A percentile compares a stretch with the other conserved stretches of the same genome.
Evolutionary conservation across 106 monocot species (phyloP).

Genomic region (Dioscorea alata): DNA sequence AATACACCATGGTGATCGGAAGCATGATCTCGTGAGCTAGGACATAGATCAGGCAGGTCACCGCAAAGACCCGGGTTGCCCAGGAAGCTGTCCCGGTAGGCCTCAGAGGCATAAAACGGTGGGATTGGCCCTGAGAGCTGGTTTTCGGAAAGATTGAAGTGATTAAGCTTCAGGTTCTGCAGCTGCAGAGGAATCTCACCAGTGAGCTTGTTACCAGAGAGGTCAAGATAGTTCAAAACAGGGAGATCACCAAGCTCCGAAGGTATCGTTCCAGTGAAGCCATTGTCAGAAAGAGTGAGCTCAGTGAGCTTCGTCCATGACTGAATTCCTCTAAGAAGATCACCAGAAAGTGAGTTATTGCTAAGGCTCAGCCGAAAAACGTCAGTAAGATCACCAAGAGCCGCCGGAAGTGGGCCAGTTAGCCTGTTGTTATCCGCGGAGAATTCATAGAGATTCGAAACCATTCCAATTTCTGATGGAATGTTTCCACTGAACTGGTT

Average conservation of each 20-base stretch:
- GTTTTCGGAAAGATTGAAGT: slow-evolving; percentile 74
- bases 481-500: slow-evolving; percentile 52
- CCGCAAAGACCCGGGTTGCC: slow-evolving; percentile 71
- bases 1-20: slow-evolving; percentile 3
- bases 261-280: slow-evolving; percentile 56
- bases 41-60: slow-evolving; percentile 29
- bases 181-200: slow-evolving; percentile 57
- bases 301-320: slow-evolving; percentile 51
- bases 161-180: slow-evolving; percentile 59
- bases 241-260: slow-evolving; percentile 54
- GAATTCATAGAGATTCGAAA: slow-evolving; percentile 37
- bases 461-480: slow-evolving; percentile 42
- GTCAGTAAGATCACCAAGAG: slow-evolving; percentile 29
- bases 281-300: slow-evolving; percentile 59
- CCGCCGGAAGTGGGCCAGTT: slow-evolving; percentile 42
- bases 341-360: slow-evolving; percentile 57
- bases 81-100: slow-evolving; percentile 48
- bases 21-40: slow-evolving; percentile 5
- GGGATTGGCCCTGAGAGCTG: slow-evolving; percentile 59
- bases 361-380: slow-evolving; percentile 47
- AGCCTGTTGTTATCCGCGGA: slow-evolving; percentile 49
- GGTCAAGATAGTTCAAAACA: slow-evolving; percentile 73
- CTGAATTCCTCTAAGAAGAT: slow-evolving; percentile 23
- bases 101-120: slow-evolving; percentile 21
- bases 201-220: slow-evolving; percentile 50